Evolutionary conservation across 768 basidiomycete genomes (phyloP), one percentile per base, ranked within the genome.

Genomic region (Panellus pusillus): DNA sequence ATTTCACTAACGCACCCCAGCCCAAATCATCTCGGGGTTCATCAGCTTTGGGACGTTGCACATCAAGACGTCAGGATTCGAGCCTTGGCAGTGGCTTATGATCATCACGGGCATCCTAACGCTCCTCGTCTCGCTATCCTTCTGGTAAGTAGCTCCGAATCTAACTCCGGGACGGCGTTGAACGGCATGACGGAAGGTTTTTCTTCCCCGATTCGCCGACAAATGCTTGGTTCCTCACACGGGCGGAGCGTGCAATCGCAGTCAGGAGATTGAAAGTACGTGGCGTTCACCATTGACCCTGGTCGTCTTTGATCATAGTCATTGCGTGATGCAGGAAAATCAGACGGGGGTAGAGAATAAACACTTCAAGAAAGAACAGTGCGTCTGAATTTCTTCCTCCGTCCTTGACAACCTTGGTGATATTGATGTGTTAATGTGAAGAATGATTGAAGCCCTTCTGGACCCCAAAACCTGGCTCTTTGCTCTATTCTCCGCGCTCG

Each of bases 301-400:
- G 24, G 24, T 24, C 24, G 24, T 24, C 24, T 24, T 24, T 24
- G 24, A 24, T 6, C 24, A 24, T 24, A 24, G 24, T 24, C 24
- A 24, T 24, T 24, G 24, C 24, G 24, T 24, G 24, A 24, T 24
- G 24, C 54, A 84, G 81, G 78, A 74, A 69, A 89, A 90, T 57
- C 87, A 91, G 79, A 87, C 86, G 1, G 89, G 89, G 29, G 79
- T 90, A 9, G 89, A 90, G 68, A 91, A 89, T 65, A 90, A 91
- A 62, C 77, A 77, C 46, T 91, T 88, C 71, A 91, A 91, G 72
- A 81, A 75, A 45, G 85, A 89, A 36, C 89, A 91, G 87, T 89
- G 49, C 56, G 86, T 77, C 83, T 1, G 84, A 77, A 65, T 6
- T 63, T 88, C 40, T 81, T 80, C 11, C 71, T 83, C 18, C 75